Conservation (phyloP, 129 eudicot genomes). For the Flaveria robusta region DNA sequence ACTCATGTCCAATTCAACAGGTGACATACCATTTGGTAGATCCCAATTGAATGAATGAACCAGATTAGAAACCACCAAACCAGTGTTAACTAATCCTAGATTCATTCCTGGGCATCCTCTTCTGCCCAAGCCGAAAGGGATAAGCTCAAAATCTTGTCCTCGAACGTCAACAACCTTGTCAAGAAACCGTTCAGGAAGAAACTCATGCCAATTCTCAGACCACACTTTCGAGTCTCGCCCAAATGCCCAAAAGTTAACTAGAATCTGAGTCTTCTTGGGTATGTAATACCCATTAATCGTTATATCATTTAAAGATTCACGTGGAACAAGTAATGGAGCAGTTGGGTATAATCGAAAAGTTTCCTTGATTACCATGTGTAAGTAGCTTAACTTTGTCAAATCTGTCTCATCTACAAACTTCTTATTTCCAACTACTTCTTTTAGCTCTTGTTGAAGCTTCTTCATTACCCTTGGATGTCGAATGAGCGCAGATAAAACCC, state of each 20-base stretch:
- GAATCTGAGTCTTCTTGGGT: background rate
- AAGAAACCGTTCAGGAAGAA: background rate
- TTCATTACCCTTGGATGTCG: background rate
- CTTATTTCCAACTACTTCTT: background rate
- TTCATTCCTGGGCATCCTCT: background rate
- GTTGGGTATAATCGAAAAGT: background rate
- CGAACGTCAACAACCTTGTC: background rate
- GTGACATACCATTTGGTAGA: background rate
- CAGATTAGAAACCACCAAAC: background rate
- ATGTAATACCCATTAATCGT: background rate
- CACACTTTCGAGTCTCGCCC: background rate
- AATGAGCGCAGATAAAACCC: background rate
- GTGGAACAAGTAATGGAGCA: background rate
- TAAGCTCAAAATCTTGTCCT: background rate
- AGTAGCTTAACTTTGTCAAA: background rate
- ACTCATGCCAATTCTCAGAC: background rate
- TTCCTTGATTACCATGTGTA: background rate
- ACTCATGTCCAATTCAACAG: background rate
- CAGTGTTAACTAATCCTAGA: background rate
- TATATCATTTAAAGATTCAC: background rate
- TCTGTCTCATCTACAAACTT: background rate
- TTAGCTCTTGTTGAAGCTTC: background rate
- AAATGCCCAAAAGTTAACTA: background rate
- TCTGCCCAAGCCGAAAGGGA: background rate
- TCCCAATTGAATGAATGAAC: background rate